phyloP scores from a whole-genome alignment of 768 basidiomycete species.

The Coprinopsis marcescibilis region DNA sequence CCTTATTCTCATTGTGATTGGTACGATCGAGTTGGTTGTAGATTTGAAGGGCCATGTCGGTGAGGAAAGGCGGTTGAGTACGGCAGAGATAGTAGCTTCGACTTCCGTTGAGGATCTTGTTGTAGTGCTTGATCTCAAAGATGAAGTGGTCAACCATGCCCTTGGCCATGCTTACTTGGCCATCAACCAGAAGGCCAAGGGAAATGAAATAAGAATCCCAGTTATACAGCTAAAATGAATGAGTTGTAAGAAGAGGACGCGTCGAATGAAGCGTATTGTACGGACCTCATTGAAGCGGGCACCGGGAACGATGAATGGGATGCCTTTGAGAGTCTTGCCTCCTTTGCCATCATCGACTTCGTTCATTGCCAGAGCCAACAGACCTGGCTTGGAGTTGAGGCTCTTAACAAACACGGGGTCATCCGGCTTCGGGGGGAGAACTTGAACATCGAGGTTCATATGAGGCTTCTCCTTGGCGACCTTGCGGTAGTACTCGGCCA shows the following conservation, averaged over 20 bases:
- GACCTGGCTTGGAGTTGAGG: constrained; percentile 89
- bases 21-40: constrained; percentile 92
- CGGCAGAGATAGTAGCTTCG: constrained; percentile 93
- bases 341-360: constrained; percentile 76
- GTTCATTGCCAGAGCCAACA: constrained; percentile 93
- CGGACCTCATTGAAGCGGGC: constrained; percentile 89
- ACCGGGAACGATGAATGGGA: constrained; percentile 96
- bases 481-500: constrained; percentile 92
- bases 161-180: constrained; percentile 89
- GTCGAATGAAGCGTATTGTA: constrained; percentile 8
- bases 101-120: constrained; percentile 94
- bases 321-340: constrained; percentile 80
- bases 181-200: constrained; percentile 91
- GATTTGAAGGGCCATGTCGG: constrained; percentile 97
- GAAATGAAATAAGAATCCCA: constrained; percentile 96
- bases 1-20: constrained; percentile 71
- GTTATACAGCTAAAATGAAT: constrained; percentile 66
- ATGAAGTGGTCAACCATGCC: constrained; percentile 99
- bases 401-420: constrained; percentile 88
- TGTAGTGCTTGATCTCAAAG: constrained; percentile 97
- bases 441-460: constrained; percentile 87
- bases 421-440: constrained; percentile 81
- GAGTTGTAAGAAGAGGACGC: not conserved
- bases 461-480: constrained; percentile 91
- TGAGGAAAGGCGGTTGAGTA: constrained; percentile 96